Percentiles rank a stretch among this genome's conserved stretches.
Conservation (phyloP, 2,329 filamentous ascomycete genomes). For the Fusarium compactum region DNA sequence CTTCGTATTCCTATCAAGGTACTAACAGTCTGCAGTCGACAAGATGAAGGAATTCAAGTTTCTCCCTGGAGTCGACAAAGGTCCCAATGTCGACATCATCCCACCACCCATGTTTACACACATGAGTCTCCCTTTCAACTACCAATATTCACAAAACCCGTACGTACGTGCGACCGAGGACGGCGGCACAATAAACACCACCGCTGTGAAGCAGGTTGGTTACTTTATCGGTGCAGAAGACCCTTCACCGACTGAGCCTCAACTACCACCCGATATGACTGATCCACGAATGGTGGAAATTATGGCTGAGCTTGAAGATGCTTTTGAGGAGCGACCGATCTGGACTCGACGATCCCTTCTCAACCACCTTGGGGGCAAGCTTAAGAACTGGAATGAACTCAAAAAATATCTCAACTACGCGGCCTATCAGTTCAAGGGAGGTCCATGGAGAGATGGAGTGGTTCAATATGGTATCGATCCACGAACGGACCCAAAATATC, state of each 20-base stretch:
- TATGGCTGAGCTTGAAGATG: constrained; percentile 70
- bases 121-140: constrained; percentile 79
- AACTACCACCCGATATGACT: constrained; percentile 67
- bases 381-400: constrained; percentile 68
- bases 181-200: constrained; percentile 69
- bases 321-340: constrained; percentile 81
- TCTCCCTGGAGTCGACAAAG: constrained; percentile 69
- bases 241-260: constrained; percentile 72
- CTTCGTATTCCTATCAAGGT: neutral
- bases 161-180: constrained; percentile 74
- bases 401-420: constrained; percentile 85
- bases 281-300: constrained; percentile 73
- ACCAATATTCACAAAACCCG: constrained; percentile 87
- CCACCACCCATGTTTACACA: constrained; percentile 84
- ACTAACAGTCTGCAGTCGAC: constrained; percentile 53
- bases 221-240: constrained; percentile 72
- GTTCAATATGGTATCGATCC: constrained; percentile 90
- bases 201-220: constrained; percentile 68
- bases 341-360: constrained; percentile 87
- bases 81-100: constrained; percentile 75
- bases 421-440: constrained; percentile 92
- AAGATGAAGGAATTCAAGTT: constrained; percentile 74
- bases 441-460: constrained; percentile 90
- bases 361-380: constrained; percentile 72
- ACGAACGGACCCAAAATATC: constrained; percentile 78